Percentiles rank a stretch among this genome's conserved stretches.
These are phyloP conservation scores for Ophiosphaerella herpotricha DNA, from an alignment of 2,329 filamentous ascomycete genomes.

Conservation along the genomic window DNA sequence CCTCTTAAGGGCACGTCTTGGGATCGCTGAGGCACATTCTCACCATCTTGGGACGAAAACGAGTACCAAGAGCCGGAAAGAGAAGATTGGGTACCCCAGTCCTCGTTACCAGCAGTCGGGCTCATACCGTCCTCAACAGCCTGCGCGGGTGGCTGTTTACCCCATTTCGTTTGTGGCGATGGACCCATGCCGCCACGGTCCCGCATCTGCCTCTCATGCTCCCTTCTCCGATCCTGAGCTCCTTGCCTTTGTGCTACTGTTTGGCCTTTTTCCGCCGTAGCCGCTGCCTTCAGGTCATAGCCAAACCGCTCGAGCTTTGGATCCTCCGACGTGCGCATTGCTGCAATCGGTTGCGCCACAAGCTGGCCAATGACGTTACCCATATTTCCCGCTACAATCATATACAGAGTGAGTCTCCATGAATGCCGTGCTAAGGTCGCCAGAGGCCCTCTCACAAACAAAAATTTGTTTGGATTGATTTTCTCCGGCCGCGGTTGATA, in stretches of 20 bases:
- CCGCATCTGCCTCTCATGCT: slow-evolving; percentile 25
- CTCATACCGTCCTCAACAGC: slow-evolving; percentile 50
- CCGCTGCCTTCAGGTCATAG: slow-evolving; percentile 38
- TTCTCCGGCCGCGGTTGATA: slow-evolving; percentile 46
- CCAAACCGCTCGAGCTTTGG: slow-evolving; percentile 48
- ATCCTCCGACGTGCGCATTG: slow-evolving; percentile 45
- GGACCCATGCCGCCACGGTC: slow-evolving; percentile 34
- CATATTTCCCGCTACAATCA: slow-evolving; percentile 31
- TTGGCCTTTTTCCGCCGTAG: slow-evolving; percentile 13
- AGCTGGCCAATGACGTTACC: slow-evolving; percentile 42
- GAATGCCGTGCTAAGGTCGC: slow-evolving; percentile 36
- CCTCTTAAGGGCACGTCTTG: slow-evolving; percentile 7
- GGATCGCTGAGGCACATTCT: slow-evolving; percentile 13
- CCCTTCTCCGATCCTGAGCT: slow-evolving; percentile 23
- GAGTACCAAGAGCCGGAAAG: slow-evolving; percentile 15
- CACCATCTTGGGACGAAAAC: slow-evolving; percentile 17
- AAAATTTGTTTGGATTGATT: slow-evolving; percentile 48
- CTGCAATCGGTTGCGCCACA: slow-evolving; percentile 39
- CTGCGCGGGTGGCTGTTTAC: slow-evolving; percentile 16
- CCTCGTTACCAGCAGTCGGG: slow-evolving; percentile 48
- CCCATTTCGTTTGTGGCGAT: slow-evolving; percentile 44
- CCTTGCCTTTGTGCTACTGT: slow-evolving; percentile 18
- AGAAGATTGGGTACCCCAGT: slow-evolving; percentile 24
- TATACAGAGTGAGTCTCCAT: slow-evolving; percentile 34
- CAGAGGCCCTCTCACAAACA: slow-evolving; percentile 36